Base-by-base conservation (phyloP, 495 filamentous ascomycete genomes). In the Penicillium antarcticum region DNA sequence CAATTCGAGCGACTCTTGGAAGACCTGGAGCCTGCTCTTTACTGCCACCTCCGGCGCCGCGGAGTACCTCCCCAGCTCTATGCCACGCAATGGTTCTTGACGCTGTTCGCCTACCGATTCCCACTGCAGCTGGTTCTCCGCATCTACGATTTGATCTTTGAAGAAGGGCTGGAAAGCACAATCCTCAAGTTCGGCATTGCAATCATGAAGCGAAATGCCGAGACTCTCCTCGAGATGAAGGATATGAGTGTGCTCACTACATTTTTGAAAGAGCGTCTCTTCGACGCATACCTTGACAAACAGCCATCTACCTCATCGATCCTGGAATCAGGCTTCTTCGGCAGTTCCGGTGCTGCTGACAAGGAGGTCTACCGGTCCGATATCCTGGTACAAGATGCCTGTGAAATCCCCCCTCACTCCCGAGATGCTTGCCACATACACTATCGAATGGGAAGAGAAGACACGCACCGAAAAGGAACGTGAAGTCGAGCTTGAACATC, bases 31-130 rank as follows among this genome's bases (percentile, higher is more conserved):
- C 94, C 94, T 1, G 90, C 90, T 23, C 79, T 97, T 2, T 97
- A 94, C 69, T 97, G 94, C 66, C 94, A 99, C 71, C 83, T 99
- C 36, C 86, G 87, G 53, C 85, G 94, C 45, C 86, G 89, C 37
- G 85, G 87, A 19, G 94, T 97, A 33, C 85, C 86, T 36, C 90
- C 95, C 1, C 87, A 96, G 58, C 76, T 99, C 8, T 99, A 99
- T 64, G 94, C 94, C 37, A 97, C 94, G 0, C 94, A 97, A 66
- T 99, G 94, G 94, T 97, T 97, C 69, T 82, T 99, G 37, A 99
- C 94, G 5, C 80, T 99, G n/a, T 99, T 99, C 62, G 92, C 94
- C 13, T 97, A 99, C 68, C 87, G 95, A 40, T 99, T 99, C 68
- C 94, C 94, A 11, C 77, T 99, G 8, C 94, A 99, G 63, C 81